Base-by-base conservation (phyloP, 257 asterid genomes). In the Penstemon barbatus region DNA sequence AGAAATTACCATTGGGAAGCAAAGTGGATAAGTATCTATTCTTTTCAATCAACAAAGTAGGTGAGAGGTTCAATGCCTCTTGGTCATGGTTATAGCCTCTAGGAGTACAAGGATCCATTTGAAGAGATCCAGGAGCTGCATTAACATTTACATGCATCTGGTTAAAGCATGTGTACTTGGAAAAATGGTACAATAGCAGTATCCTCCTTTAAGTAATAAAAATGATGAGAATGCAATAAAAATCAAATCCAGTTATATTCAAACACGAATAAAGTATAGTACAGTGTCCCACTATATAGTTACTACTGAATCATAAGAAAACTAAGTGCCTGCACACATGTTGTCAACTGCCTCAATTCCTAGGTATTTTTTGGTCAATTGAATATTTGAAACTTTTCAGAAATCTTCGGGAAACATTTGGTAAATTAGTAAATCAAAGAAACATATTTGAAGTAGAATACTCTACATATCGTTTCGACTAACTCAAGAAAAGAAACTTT, bases 61-160 rank as follows among this genome's bases (percentile, higher is more conserved):
- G 86, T 40, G 92, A 77, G 72, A 74, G 73, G 61, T 79, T 83
- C 79, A 55, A 48, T 40, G 80, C 66, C 63, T 80, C 88, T 44
- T 55, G 40, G 58, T 83, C 78, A 45, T 64, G 84, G 70, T 69
- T 71, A 76, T 87, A 94, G 74, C 99, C 99, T 78, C 82, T 77
- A 57, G 99, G 99, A 56, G 91, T 89, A 71, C 99, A 94, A 74
- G 99, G 99, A 82, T 94, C 96, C 64, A 77, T 55, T 61, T 63
- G 76, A 74, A 72, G 78, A 65, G 84, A 71, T 58, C 76, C 81
- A n/a, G 72, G 49, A 78, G 74, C 97, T 91, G 92, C 87, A 85
- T 66, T 44, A 64, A 70, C 49, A 61, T 51, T 65, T 56, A 50
- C 41, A 65, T 46, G 65, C 73, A 68, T 25, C 33, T 8, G 41